Base-by-base conservation (phyloP, 1,284 basidiomycete species). In the Clitocybe nebularis region DNA sequence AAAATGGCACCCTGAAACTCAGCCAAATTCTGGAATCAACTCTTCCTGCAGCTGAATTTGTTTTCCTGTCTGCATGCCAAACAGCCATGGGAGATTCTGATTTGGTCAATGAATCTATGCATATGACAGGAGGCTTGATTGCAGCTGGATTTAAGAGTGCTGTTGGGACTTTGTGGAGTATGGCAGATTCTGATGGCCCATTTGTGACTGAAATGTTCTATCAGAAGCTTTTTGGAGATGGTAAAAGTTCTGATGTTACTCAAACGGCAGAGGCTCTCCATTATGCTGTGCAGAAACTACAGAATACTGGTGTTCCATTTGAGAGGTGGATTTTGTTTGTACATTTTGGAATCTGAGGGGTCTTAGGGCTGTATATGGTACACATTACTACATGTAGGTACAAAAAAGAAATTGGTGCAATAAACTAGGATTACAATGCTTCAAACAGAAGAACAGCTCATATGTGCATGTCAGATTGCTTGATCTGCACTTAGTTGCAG, bases 151-250 rank as follows among this genome's bases (percentile, higher is more conserved):
- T 61, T 49, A 47, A 45, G 36, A 54, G 56, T 16, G 60, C 57
- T n/a, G 50, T 66, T 23, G 64, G 52, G 11, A 66, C 63, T 4
- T 48, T 65, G 48, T 67, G 64, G 63, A 56, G 52, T 9, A 59
- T 58, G 32, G 47, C 46, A 22, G 63, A 66, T 38, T 28, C 46
- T 3, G 57, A 59, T 47, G 60, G 49, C 5, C 58, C 59, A 3
- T 23, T 45, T 7, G 51, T 62, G 5, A 47, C 60, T 4, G 49
- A 46, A 17, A 32, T 37, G 6, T 36, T 62, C 5, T 62, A 60
- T 48, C 34, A 30, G 14, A 36, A 51, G 13, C 19, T 60, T 1
- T 53, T 58, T 33, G 25, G n/a, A 9, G 36, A 46, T 2, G 47
- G 47, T 10, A 19, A 32, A 9, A 25, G 45, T 9, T 45, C 47